Conservation (phyloP, 208 protist species). For the Crithidia thermophila region DNA sequence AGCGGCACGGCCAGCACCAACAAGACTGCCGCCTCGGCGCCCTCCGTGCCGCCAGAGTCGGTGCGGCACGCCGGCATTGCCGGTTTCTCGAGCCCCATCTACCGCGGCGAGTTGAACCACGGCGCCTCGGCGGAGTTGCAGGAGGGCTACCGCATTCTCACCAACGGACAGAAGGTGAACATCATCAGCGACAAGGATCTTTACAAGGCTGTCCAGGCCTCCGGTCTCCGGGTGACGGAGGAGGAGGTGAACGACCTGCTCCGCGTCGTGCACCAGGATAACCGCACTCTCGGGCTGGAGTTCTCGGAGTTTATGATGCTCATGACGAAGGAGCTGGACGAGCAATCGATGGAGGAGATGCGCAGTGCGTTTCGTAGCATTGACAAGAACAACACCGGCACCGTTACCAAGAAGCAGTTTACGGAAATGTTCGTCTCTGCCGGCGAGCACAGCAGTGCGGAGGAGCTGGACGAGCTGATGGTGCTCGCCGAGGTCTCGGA, state of each 20-base stretch:
- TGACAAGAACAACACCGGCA: conserved; percentile 85
- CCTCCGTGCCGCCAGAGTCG: neutral
- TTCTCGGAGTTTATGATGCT: conserved; percentile 90
- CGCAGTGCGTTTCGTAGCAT: conserved; percentile 74
- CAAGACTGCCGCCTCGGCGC: neutral
- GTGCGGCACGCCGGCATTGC: conserved; percentile 27
- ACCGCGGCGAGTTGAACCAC: conserved; percentile 19
- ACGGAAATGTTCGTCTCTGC: conserved; percentile 61
- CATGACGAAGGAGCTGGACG: conserved; percentile 52
- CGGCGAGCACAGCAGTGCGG: conserved; percentile 84
- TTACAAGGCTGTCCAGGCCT: conserved; percentile 18
- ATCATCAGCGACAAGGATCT: conserved; percentile 20
- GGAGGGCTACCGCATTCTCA: conserved; percentile 29
- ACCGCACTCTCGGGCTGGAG: conserved; percentile 69
- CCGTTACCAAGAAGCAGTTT: conserved; percentile 68
- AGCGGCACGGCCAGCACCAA: no score
- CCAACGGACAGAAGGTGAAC: conserved; percentile 24
- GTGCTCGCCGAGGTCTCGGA: conserved; percentile 50
- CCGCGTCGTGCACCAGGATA: conserved; percentile 91
- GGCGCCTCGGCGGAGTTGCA: conserved; percentile 22
- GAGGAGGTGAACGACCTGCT: conserved; percentile 96
- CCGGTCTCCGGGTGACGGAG: conserved; percentile 73
- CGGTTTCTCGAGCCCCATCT: conserved; percentile 27
- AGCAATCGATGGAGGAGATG: conserved; percentile 73
- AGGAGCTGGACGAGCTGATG: conserved; percentile 87